A percentile compares a stretch with the other conserved stretches of the same genome.
phyloP scores from a whole-genome alignment of 495 filamentous ascomycete species.

The Talaromyces nanjingensis region DNA sequence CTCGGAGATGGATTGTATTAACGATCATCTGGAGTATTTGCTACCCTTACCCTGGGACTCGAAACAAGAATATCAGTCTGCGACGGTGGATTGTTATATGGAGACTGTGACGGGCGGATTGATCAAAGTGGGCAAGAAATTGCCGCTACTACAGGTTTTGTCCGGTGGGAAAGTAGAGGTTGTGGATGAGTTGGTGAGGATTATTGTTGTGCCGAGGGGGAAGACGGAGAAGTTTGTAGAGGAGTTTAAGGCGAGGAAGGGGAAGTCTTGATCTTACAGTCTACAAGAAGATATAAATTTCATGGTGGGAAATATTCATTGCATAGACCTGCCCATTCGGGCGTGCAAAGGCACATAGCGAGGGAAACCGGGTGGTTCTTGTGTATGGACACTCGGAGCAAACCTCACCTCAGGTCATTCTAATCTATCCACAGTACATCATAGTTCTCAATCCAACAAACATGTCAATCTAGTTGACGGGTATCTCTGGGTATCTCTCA shows the following conservation, averaged over 20 bases:
- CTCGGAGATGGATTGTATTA: constrained; percentile 60
- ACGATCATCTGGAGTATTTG: constrained; percentile 71
- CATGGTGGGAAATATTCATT: not conserved
- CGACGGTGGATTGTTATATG: constrained; percentile 79
- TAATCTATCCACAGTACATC: not conserved
- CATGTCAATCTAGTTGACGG: constrained; percentile 4
- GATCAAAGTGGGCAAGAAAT: constrained; percentile 83
- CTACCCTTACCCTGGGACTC: constrained; percentile 81
- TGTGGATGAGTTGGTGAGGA: constrained; percentile 73
- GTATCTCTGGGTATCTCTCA: constrained; percentile 1
- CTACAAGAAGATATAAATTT: not conserved
- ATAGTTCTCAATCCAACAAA: not conserved
- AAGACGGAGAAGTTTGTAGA: constrained; percentile 67
- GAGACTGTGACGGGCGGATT: constrained; percentile 75
- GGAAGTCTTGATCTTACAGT: not conserved
- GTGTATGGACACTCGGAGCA: constrained; percentile 1
- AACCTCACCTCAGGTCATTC: constrained; percentile 2
- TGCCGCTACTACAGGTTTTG: constrained; percentile 66
- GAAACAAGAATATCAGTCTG: constrained; percentile 54
- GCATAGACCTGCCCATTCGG: constrained; percentile 1
- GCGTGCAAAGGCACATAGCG: constrained; percentile 3
- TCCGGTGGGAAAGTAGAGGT: constrained; percentile 74
- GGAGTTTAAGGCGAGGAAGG: constrained; percentile 70
- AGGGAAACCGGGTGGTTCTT: constrained; percentile 10
- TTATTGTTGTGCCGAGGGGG: constrained; percentile 69